phyloP scores from a whole-genome alignment of 257 asterid genomes.

The Scutellaria barbata region DNA sequence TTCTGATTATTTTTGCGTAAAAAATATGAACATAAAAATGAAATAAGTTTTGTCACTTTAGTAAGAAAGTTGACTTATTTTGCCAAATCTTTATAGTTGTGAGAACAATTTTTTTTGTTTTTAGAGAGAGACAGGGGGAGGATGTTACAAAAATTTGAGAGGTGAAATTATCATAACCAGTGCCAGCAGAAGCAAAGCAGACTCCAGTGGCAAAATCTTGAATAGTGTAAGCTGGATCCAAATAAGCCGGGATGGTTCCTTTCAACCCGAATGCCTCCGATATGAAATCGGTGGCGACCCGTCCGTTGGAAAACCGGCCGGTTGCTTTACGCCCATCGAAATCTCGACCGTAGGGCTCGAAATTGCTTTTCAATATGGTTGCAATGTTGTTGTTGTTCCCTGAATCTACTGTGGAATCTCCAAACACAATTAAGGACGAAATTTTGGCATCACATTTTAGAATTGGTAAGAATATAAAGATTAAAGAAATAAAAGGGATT shows the following conservation, averaged over 20 bases:
- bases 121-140: too few relatives aligned
- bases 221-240: constrained; percentile 64
- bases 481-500: not conserved
- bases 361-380: constrained; percentile 60
- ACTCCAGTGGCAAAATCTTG: constrained; percentile 75
- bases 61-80: too few relatives aligned
- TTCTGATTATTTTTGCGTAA: too few relatives aligned
- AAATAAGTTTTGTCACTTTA: too few relatives aligned
- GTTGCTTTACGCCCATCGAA: constrained; percentile 62
- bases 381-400: constrained; percentile 71
- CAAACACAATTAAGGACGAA: constrained; percentile 68
- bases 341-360: constrained; percentile 77
- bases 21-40: too few relatives aligned
- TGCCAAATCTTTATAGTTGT: too few relatives aligned
- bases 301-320: constrained; percentile 73
- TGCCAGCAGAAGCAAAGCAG: constrained; percentile 89
- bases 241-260: constrained; percentile 62
- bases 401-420: constrained; percentile 81
- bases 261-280: constrained; percentile 72
- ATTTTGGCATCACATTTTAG: constrained; percentile 46
- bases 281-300: constrained; percentile 63
- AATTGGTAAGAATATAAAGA: constrained; percentile 29
- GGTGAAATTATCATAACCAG: constrained; percentile 71
- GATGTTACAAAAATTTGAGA: constrained; percentile 62
- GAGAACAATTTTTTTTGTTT: too few relatives aligned